Base-by-base conservation (phyloP, 139 green algal genomes). In the Chlorella vulgaris region DNA sequence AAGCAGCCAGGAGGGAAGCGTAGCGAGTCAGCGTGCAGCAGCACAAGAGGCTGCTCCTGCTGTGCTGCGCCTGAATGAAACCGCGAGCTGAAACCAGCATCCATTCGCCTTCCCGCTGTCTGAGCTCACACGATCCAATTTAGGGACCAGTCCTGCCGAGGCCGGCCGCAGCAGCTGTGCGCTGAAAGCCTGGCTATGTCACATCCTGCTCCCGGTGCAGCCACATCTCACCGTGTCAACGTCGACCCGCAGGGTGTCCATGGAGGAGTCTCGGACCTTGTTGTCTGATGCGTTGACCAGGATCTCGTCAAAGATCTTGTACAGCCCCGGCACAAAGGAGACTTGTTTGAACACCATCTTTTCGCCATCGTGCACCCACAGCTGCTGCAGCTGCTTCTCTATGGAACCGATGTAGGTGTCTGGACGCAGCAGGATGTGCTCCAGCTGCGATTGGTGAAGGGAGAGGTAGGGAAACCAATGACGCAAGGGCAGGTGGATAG, bases 261-360 rank as follows among this genome's bases (percentile, higher is more conserved):
- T 99, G 35, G 78, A 90, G 8, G 90, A 24, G 83, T 99, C 96
- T 0, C 97, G 85, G 3, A 42, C 94, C 83, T 99, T 99, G 92
- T 99, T 98, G 91, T 99, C 97, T 1, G 95, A 94, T 3, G 97
- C 97, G 83, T 99, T 99, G 33, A 99, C 97, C 39, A 99, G 82
- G 73, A 99, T 99, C 88, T 99, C 97, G 80, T 99, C 97, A 85
- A 99, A 99, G 74, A 99, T 99, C 83, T 99, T 99, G 93, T 98
- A 99, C n/a, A 99, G 88, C 15, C 95, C 97, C 24, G 97, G 97
- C 3, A 94, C 94, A 42, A 91, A 97, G 10, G 78, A 87, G 50
- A 99, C 80, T n/a, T 86, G 74, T 28, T 85, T 87, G 22, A 86
- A 78, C 31, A 90, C 88, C 81, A 98, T 88, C 22, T 39, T 28